phyloP scores from a whole-genome alignment of 1,139 yeast species.

The Kluyveromyces sp. region DNA sequence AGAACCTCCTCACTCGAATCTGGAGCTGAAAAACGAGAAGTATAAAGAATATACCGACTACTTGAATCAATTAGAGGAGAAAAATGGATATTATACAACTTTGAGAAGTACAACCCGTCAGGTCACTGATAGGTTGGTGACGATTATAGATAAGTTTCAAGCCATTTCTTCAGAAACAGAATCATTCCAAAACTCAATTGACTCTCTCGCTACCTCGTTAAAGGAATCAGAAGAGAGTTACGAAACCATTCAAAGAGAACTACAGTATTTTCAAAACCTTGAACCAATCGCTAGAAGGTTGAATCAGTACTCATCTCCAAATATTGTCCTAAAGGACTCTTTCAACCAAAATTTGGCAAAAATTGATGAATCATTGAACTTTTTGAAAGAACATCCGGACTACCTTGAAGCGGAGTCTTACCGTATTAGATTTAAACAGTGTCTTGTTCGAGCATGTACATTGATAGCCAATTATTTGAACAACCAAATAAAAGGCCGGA shows the following conservation, averaged over 20 bases:
- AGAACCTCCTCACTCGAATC: not conserved
- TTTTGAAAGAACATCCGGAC: slow-evolving; percentile 40
- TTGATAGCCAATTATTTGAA: slow-evolving; percentile 62
- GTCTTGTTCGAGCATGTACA: slow-evolving; percentile 76
- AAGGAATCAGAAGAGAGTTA: slow-evolving; percentile 31
- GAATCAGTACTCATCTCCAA: slow-evolving; percentile 46
- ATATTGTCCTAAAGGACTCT: slow-evolving; percentile 49
- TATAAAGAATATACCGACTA: slow-evolving; percentile 15
- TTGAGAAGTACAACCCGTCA: slow-evolving; percentile 13
- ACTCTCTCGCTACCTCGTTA: not conserved
- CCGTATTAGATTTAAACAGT: slow-evolving; percentile 68
- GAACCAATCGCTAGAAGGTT: slow-evolving; percentile 63
- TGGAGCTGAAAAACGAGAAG: not conserved
- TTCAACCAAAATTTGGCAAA: slow-evolving; percentile 48
- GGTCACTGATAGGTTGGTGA: slow-evolving; percentile 15
- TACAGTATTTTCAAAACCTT: slow-evolving; percentile 59
- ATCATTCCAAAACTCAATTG: slow-evolving; percentile 1
- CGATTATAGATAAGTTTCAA: slow-evolving; percentile 13
- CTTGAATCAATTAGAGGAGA: slow-evolving; percentile 13
- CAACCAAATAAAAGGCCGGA: slow-evolving; percentile 43
- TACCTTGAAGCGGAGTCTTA: slow-evolving; percentile 69
- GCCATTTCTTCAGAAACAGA: not conserved
- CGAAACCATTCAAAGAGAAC: slow-evolving; percentile 43
- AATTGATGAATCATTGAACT: slow-evolving; percentile 52
- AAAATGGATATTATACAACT: not conserved